Evolutionary conservation across 148 eudicot species (phyloP), one percentile per base, ranked within the genome.

Genomic region (Amaranthus hypochondriacus): DNA sequence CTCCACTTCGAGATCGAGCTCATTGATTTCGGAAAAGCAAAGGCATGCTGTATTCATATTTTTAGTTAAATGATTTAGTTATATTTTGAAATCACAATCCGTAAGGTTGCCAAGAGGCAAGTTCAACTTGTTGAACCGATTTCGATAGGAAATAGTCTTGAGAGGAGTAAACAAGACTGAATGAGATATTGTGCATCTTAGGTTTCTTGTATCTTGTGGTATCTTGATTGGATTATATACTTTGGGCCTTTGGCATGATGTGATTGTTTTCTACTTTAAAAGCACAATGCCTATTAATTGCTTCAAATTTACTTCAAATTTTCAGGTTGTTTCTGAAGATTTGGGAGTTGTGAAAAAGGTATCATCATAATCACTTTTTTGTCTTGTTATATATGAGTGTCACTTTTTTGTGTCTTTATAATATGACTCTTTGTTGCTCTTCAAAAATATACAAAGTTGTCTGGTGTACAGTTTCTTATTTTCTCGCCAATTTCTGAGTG

Each of bases 301-400:
- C 46, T 66, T 46, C 12, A 39, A 48, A 49, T 73, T 70, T 75
- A 72, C 44, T 57, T 50, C 71, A 64, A 64, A 28, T 71, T 82
- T 86, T 72, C 98, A 94, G 98, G 96, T 87, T 68, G 73, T 91
- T 66, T 75, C 86, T 71, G 97, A 91, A 78, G 97, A 94, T 86
- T 77, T 94, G 72, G 98, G 91, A 79, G 88, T 94, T 56, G 77
- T 94, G 60, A 94, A 91, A 85, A 92, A 94, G 98, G 98, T 94
- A 84, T n/a, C 48, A 43, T 63, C 28, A 79, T n/a, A 3, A 53
- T 44, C 51, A 46, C 18, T 5, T 3, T 43, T n/a, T 18, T 21
- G 10, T 21, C 43, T 18, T 47, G 9, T 15, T 48, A 11, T 6
- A 47, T 12, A 62, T 62, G 12, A 62, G 5, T 62, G n/a, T 48